phyloP scores from a whole-genome alignment of 108 stramenopile genomes.

The Seminavis robusta region DNA sequence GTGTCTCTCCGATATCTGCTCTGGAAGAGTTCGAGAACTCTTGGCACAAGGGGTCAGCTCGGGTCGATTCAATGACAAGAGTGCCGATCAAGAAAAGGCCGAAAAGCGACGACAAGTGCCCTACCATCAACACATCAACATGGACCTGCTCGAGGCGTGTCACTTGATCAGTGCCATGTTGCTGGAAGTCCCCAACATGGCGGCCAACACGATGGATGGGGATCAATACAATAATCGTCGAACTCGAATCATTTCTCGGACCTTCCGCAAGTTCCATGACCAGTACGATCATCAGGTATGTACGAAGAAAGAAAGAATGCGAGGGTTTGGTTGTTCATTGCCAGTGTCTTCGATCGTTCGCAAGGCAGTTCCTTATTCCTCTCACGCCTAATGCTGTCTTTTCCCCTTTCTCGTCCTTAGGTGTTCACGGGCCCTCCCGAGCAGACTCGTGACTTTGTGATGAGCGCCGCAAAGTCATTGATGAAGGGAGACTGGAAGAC shows the following conservation, averaged over 20 bases:
- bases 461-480: constrained; percentile 88
- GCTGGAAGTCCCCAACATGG: constrained; percentile 98
- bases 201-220: constrained; percentile 36
- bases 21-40: constrained; percentile 88
- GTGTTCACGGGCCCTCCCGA: constrained; percentile 98
- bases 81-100: constrained; percentile 94
- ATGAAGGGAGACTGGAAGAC: constrained; percentile 94
- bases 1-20: constrained; percentile 92
- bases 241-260: constrained; percentile 76
- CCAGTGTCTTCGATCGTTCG: no score
- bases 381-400: no score
- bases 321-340: no score
- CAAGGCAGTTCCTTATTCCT: no score
- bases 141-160: constrained; percentile 95
- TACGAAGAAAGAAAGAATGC: no score
- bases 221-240: constrained; percentile 44
- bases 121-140: constrained; percentile 95
- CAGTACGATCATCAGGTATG: constrained; percentile 93
- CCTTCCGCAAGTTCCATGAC: constrained; percentile 92
- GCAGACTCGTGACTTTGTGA: constrained; percentile 95
- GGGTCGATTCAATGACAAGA: constrained; percentile 85
- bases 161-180: constrained; percentile 98
- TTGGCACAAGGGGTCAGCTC: constrained; percentile 91
- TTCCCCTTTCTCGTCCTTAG: no score
- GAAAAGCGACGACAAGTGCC: constrained; percentile 95